Evolutionary conservation across 1,284 basidiomycete species (phyloP).

Genomic region (Moniliophthora roreri): DNA sequence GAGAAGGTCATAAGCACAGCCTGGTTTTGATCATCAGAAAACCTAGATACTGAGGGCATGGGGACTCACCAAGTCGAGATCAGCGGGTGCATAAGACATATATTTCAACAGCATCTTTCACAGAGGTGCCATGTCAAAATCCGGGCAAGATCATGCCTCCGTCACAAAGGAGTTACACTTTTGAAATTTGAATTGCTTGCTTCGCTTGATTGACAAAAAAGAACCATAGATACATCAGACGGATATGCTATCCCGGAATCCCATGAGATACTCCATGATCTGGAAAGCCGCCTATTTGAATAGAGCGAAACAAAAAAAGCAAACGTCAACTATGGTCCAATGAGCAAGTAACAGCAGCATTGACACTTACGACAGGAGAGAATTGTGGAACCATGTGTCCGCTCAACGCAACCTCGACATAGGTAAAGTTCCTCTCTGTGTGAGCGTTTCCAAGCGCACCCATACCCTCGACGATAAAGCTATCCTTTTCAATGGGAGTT

Average conservation of each 20-base stretch:
- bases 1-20: too few relatives aligned
- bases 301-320: slow-evolving; percentile 1
- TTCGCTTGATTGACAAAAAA: background rate
- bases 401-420: slow-evolving; percentile 61
- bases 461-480: slow-evolving; percentile 67
- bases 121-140: too few relatives aligned
- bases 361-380: slow-evolving; percentile 53
- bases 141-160: too few relatives aligned
- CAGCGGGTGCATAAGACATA: too few relatives aligned
- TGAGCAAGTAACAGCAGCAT: background rate
- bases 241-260: slow-evolving; percentile 47
- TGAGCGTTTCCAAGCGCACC: slow-evolving; percentile 66
- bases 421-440: slow-evolving; percentile 66
- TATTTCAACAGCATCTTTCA: too few relatives aligned
- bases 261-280: slow-evolving; percentile 69
- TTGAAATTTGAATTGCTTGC: too few relatives aligned
- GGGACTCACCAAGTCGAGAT: too few relatives aligned
- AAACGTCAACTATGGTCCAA: background rate
- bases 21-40: too few relatives aligned
- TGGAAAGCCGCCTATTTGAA: slow-evolving; percentile 74
- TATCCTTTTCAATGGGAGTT: slow-evolving; percentile 60
- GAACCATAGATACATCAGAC: background rate
- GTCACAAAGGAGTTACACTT: too few relatives aligned
- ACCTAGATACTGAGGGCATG: too few relatives aligned
- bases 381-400: slow-evolving; percentile 77